These are phyloP conservation scores for Lactarius akahatsu DNA, from an alignment of 768 basidiomycete species.

Conservation along the genomic window DNA sequence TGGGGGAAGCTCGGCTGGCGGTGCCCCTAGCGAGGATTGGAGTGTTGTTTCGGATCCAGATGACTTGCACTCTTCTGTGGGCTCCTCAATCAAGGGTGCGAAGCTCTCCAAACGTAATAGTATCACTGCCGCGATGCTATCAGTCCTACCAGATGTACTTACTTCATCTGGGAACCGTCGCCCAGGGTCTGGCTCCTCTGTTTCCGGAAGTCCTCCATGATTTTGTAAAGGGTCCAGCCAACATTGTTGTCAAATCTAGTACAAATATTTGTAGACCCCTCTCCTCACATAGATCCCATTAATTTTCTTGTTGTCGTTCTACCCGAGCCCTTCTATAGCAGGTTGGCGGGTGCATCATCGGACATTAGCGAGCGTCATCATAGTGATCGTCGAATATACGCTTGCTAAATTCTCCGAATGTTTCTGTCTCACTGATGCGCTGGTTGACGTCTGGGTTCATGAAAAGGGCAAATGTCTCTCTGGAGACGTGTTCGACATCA, in stretches of 20 bases:
- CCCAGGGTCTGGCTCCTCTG: conserved; percentile 22
- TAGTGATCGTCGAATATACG: conserved; percentile 69
- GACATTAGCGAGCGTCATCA: conserved; percentile 33
- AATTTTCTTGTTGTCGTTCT: conserved; percentile 3
- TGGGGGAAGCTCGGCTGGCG: conserved; percentile 42
- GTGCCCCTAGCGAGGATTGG: conserved; percentile 77
- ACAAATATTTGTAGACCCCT: neutral
- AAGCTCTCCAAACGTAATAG: conserved; percentile 47
- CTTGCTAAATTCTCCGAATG: conserved; percentile 91
- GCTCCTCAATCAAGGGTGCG: conserved; percentile 38
- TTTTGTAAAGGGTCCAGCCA: neutral
- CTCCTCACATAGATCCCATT: conserved; percentile 13
- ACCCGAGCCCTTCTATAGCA: neutral
- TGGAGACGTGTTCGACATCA: conserved; percentile 51
- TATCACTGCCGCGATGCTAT: conserved; percentile 29
- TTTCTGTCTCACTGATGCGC: conserved; percentile 62
- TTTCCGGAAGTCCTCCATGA: conserved; percentile 20
- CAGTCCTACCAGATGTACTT: conserved; percentile 29
- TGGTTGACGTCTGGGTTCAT: conserved; percentile 88
- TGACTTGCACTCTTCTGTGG: conserved; percentile 54
- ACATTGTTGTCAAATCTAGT: neutral
- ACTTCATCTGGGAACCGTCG: conserved; percentile 26
- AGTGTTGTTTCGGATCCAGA: conserved; percentile 82
- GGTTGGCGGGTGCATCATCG: conserved; percentile 17
- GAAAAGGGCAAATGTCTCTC: conserved; percentile 89